Evolutionary conservation across 768 basidiomycete genomes (phyloP).

Genomic region (Hortiboletus flavorubellus): DNA sequence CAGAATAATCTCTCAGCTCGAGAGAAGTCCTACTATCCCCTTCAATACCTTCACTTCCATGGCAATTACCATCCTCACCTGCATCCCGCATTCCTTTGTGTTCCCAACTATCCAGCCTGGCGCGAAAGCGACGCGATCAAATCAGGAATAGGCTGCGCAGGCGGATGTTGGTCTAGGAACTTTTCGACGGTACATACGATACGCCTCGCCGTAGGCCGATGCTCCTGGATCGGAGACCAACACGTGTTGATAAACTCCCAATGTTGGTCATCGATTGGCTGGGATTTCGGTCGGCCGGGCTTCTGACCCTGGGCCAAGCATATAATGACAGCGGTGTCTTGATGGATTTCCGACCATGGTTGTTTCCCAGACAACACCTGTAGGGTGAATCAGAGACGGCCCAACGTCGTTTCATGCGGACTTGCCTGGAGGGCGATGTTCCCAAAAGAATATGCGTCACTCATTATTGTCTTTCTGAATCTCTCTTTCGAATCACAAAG

Average conservation of each 20-base stretch:
- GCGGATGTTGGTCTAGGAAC: not conserved
- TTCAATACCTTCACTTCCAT: not conserved
- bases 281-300: not conserved
- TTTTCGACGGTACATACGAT: not conserved
- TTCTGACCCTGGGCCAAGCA: not conserved
- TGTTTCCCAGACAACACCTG: slow-evolving; percentile 22
- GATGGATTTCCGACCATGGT: not conserved
- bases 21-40: not conserved
- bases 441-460: slow-evolving; percentile 15
- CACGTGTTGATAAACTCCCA: slow-evolving; percentile 5
- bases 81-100: not conserved
- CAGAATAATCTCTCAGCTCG: not conserved
- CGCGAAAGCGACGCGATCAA: not conserved
- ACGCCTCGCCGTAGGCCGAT: not conserved
- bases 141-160: not conserved
- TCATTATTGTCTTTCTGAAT: not conserved
- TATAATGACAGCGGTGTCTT: slow-evolving; percentile 5
- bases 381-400: not conserved
- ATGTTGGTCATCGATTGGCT: not conserved
- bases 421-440: slow-evolving; percentile 29
- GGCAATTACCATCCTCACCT: not conserved
- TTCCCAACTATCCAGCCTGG: no score
- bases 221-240: not conserved
- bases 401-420: not conserved
- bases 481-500: slow-evolving; percentile 11